Evolutionary conservation across 345 rosid genomes (phyloP).

Genomic region (Viola odorata): DNA sequence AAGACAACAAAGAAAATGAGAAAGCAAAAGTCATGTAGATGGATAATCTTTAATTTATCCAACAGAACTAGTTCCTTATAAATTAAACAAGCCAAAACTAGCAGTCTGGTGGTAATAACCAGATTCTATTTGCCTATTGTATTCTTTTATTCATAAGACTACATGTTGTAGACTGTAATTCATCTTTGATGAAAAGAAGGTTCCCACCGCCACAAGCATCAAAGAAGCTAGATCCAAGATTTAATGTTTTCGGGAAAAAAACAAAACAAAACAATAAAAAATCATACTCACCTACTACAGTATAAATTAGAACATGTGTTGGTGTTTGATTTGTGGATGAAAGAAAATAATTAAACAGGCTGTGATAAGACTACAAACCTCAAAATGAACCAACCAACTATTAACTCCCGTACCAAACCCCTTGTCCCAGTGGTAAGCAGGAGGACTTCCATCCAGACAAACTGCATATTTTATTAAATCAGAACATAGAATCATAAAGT

Average conservation of each 20-base stretch:
- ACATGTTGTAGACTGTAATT: not conserved
- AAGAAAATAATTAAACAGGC: slow-evolving; percentile 1
- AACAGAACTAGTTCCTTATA: too few species aligned
- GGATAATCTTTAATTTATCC: too few species aligned
- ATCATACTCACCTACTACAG: not conserved
- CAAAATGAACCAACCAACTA: slow-evolving; percentile 78
- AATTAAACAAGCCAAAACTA: too few species aligned
- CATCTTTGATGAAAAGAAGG: not conserved
- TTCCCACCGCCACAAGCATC: not conserved
- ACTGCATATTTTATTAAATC: slow-evolving; percentile 37
- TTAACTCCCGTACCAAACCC: slow-evolving; percentile 78
- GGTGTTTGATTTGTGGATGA: not conserved
- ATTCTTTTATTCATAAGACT: not conserved
- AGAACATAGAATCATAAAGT: not conserved
- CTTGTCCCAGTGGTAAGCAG: slow-evolving; percentile 75
- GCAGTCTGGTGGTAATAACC: too few species aligned
- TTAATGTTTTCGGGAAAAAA: not conserved
- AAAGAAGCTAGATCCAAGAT: too few species aligned
- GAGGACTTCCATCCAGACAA: slow-evolving; percentile 95
- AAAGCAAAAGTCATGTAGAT: too few species aligned
- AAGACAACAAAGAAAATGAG: too few species aligned
- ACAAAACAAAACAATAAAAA: not conserved
- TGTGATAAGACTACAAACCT: slow-evolving; percentile 50
- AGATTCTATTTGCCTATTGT: too few species aligned
- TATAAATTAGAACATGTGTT: not conserved